Evolutionary conservation across 208 protist genomes (phyloP).

Genomic region (Acanthamoeba rhysodes): DNA sequence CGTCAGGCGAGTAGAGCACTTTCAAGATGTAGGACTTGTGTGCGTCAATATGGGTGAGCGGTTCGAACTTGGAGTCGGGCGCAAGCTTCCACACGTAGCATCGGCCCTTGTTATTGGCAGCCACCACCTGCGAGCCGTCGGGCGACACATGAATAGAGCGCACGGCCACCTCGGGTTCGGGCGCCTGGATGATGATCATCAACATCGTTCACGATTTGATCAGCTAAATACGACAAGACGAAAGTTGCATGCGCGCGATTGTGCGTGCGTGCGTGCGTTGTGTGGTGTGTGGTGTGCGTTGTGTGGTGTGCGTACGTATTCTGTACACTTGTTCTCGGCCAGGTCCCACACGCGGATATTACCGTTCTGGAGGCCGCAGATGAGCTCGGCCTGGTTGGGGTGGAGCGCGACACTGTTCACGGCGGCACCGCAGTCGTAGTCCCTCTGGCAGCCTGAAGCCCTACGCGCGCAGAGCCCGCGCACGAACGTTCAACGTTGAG

Average conservation of each 20-base stretch:
- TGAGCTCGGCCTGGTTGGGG: slow-evolving; percentile 90
- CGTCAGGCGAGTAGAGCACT: slow-evolving; percentile 88
- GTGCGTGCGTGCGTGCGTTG: slow-evolving; percentile 5
- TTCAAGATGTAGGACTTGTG: slow-evolving; percentile 92
- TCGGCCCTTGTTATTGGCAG: slow-evolving; percentile 89
- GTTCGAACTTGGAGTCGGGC: slow-evolving; percentile 76
- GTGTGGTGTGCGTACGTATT: slow-evolving; percentile 84
- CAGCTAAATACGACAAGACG: neutral
- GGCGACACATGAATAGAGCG: slow-evolving; percentile 84
- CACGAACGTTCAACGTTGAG: neutral
- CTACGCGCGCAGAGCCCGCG: slow-evolving; percentile 65
- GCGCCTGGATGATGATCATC: slow-evolving; percentile 72
- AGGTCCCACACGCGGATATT: slow-evolving; percentile 92
- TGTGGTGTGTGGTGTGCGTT: too few relatives aligned
- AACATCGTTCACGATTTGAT: too few relatives aligned
- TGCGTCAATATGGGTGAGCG: slow-evolving; percentile 80
- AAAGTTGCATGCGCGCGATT: neutral
- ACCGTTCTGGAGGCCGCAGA: slow-evolving; percentile 92
- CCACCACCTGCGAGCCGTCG: slow-evolving; percentile 86
- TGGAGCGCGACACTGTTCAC: slow-evolving; percentile 92
- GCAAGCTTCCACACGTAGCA: slow-evolving; percentile 86
- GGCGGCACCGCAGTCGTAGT: slow-evolving; percentile 86
- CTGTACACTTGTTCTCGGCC: slow-evolving; percentile 87
- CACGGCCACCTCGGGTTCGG: slow-evolving; percentile 87
- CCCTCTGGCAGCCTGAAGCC: slow-evolving; percentile 88